Conservation (phyloP, 805 yeast species). For the Nakazawaea wickerhamii region DNA sequence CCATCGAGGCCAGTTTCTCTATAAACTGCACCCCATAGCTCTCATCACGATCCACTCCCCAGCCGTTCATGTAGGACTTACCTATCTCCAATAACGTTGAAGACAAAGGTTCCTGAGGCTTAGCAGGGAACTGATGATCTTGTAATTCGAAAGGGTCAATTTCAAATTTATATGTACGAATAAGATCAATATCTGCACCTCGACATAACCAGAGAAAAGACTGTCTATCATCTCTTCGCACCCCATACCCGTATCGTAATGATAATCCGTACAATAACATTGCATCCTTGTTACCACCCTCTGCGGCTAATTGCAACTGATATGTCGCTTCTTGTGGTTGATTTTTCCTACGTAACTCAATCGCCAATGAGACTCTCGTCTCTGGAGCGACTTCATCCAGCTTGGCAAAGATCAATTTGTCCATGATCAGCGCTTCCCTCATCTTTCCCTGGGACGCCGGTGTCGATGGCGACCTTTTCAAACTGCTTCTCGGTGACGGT, state of each 20-base stretch:
- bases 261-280: constrained; percentile 68
- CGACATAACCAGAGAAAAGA: constrained; percentile 57
- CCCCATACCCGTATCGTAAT: constrained; percentile 64
- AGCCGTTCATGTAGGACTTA: constrained; percentile 47
- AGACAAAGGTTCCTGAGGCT: constrained; percentile 38
- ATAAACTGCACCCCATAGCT: constrained; percentile 50
- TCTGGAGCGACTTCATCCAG: constrained; percentile 20
- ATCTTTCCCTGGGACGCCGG: constrained; percentile 3
- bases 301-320: constrained; percentile 61
- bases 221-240: constrained; percentile 45
- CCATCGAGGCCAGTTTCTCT: constrained; percentile 62
- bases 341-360: constrained; percentile 48
- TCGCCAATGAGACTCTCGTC: constrained; percentile 37
- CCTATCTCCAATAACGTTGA: constrained; percentile 60
- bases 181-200: constrained; percentile 36
- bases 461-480: constrained; percentile 11
- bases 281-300: constrained; percentile 56
- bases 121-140: constrained; percentile 26
- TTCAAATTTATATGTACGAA: constrained; percentile 17
- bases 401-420: constrained; percentile 5
- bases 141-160: constrained; percentile 31
- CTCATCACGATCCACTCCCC: constrained; percentile 53
- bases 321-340: constrained; percentile 64
- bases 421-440: not conserved
- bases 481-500: constrained; percentile 4